A percentile compares a stretch with the other conserved stretches of the same genome.
phyloP scores from a whole-genome alignment of 2,329 filamentous ascomycete species.

The Xylaria sp. region DNA sequence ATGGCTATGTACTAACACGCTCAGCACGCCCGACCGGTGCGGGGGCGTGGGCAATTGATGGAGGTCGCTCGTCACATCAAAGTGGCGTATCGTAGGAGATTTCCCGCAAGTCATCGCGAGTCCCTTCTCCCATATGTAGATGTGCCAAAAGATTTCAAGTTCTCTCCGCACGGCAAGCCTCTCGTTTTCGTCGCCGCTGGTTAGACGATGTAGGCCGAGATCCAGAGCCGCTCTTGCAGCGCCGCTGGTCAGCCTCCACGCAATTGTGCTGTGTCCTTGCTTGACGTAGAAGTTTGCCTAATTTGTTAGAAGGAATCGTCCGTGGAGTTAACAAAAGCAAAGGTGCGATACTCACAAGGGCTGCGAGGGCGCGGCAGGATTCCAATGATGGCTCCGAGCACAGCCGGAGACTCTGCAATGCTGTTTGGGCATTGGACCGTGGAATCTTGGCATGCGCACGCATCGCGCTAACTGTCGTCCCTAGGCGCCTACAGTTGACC shows the following conservation, averaged over 20 bases:
- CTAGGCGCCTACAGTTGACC: conserved; percentile 31
- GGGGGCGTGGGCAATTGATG: conserved; percentile 13
- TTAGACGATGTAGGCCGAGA: conserved; percentile 47
- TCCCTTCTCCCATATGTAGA: conserved; percentile 48
- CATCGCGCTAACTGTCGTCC: conserved; percentile 34
- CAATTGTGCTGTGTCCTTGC: conserved; percentile 45
- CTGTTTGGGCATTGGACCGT: conserved; percentile 42
- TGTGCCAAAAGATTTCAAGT: conserved; percentile 46
- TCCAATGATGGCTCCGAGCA: conserved; percentile 47
- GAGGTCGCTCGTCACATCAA: conserved; percentile 44
- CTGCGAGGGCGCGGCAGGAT: conserved; percentile 45
- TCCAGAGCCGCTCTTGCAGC: conserved; percentile 46
- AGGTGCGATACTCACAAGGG: conserved; percentile 41
- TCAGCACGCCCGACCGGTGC: not conserved
- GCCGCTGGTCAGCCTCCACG: conserved; percentile 46
- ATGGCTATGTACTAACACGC: conserved; percentile 19
- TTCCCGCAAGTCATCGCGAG: conserved; percentile 47
- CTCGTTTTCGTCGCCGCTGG: conserved; percentile 9
- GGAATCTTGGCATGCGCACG: conserved; percentile 33
- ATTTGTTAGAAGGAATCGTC: conserved; percentile 5
- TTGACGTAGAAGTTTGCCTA: conserved; percentile 47
- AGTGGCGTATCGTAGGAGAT: conserved; percentile 46
- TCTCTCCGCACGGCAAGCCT: conserved; percentile 24
- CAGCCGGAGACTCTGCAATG: conserved; percentile 45
- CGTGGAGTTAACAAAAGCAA: not conserved